A percentile compares a stretch with the other conserved stretches of the same genome.
Evolutionary conservation across 345 rosid species (phyloP).

Genomic region (Salix dunnii): DNA sequence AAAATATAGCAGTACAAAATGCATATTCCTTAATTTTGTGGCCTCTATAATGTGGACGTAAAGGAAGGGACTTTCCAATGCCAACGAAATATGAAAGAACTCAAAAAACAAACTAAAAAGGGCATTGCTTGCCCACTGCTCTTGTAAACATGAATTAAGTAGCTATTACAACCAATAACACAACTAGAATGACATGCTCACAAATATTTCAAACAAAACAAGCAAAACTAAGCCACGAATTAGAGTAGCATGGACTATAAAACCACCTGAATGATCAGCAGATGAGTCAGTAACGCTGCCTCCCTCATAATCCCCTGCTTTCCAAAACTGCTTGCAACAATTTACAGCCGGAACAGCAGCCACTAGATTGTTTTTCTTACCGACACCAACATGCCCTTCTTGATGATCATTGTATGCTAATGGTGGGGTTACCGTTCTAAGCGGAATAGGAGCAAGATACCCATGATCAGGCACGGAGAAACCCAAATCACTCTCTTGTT

Average conservation of each 20-base stretch:
- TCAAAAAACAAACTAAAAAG: too few species aligned
- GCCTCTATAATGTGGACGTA: neutral
- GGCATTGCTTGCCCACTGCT: too few species aligned
- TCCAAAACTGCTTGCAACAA: conserved; percentile 55
- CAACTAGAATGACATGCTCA: too few species aligned
- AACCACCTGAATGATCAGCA: conserved; percentile 21
- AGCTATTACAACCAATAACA: too few species aligned
- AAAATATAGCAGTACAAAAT: neutral
- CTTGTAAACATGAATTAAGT: too few species aligned
- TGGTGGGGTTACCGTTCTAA: neutral
- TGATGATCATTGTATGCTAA: too few species aligned
- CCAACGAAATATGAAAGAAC: too few species aligned
- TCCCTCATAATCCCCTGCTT: conserved; percentile 55
- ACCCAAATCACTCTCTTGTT: neutral
- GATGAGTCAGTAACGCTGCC: neutral
- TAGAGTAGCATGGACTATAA: too few species aligned
- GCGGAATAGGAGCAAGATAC: neutral
- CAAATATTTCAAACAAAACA: too few species aligned
- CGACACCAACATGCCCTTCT: neutral
- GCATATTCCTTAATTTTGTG: neutral
- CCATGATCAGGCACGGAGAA: conserved; percentile 2
- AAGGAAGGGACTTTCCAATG: neutral
- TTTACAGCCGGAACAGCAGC: neutral
- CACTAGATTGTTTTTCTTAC: neutral
- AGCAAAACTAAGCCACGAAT: too few species aligned